Evolutionary conservation across 148 eudicot genomes (phyloP).

Genomic region (Suaeda aralocaspica): DNA sequence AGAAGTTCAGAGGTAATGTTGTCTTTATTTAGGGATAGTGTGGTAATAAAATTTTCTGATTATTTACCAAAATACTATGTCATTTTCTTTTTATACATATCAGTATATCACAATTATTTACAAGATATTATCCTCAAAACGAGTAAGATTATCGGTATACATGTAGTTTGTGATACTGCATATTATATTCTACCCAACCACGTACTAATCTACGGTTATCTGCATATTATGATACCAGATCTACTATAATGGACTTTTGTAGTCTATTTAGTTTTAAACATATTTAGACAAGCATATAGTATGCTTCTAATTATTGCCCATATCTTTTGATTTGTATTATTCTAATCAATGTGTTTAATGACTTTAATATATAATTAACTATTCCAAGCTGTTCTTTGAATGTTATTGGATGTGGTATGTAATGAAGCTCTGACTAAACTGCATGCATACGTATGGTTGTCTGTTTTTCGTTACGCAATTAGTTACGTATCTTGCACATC

Average conservation of each 20-base stretch:
- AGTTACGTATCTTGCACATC: no score
- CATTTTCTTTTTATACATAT: no score
- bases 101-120: no score
- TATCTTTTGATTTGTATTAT: neutral
- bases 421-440: constrained; percentile 4
- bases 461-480: no score
- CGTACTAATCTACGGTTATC: neutral
- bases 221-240: neutral
- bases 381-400: neutral
- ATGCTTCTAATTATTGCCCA: constrained; percentile 14
- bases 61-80: no score
- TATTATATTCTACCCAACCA: neutral
- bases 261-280: neutral
- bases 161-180: neutral
- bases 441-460: neutral
- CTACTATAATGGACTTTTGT: constrained; percentile 1
- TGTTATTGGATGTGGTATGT: neutral
- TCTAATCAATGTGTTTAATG: constrained; percentile 25
- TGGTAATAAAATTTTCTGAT: no score
- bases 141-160: neutral
- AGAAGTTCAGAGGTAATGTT: no score
- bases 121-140: neutral
- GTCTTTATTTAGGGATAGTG: no score
- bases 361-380: neutral
- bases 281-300: neutral